Conservation (phyloP, 371 early-diverging fungal genomes). For the Blakeslea trispora region DNA sequence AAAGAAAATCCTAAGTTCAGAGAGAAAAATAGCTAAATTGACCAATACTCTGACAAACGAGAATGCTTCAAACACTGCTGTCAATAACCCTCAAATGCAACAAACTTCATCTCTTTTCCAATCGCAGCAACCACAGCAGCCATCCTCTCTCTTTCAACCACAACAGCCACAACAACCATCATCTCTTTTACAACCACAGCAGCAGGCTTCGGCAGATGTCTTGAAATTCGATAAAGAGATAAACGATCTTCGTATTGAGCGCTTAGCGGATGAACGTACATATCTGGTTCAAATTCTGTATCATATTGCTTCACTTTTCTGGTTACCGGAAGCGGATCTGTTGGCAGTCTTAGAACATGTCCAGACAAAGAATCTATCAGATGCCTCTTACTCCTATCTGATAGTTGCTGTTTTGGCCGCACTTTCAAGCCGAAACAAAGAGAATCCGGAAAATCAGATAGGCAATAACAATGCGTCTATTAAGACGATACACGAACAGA, state of each 20-base stretch:
- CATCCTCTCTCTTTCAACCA: conserved; percentile 6
- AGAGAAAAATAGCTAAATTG: neutral
- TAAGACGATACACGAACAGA: conserved; percentile 17
- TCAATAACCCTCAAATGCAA: neutral
- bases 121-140: conserved; percentile 1
- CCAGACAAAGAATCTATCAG: conserved; percentile 14
- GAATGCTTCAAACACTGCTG: neutral
- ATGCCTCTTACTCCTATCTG: conserved; percentile 22
- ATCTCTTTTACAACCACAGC: neutral
- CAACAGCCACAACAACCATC: conserved; percentile 13
- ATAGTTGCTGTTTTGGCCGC: conserved; percentile 17
- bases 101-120: neutral
- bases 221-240: conserved; percentile 5
- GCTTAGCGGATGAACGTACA: conserved; percentile 23
- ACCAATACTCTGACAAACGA: neutral
- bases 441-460: neutral
- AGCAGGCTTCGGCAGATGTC: neutral
- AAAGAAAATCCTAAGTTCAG: conserved; percentile 3
- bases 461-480: neutral
- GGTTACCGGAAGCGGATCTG: conserved; percentile 22
- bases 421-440: conserved; percentile 5
- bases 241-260: conserved; percentile 7
- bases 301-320: conserved; percentile 21
- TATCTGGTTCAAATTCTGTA: conserved; percentile 25
- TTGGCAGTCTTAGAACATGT: conserved; percentile 5